Percentiles rank a stretch among this genome's conserved stretches.
These are phyloP conservation scores for Cronartium ribicola DNA, from an alignment of 1,284 basidiomycete species.

Conservation along the genomic window DNA sequence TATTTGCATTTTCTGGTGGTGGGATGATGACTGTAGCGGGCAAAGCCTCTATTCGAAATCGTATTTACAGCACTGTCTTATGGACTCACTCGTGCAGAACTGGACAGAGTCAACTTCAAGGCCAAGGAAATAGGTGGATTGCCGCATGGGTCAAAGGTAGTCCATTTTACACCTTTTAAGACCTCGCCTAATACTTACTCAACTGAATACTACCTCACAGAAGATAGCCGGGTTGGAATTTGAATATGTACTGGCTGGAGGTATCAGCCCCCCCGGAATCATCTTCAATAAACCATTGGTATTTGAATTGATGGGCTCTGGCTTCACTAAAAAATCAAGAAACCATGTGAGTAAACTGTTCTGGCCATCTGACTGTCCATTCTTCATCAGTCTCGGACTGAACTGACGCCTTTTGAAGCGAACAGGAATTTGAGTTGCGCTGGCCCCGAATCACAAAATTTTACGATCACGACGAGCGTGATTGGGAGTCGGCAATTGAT, in stretches of 20 bases:
- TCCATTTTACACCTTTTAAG: neutral
- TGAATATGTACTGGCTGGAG: constrained; percentile 57
- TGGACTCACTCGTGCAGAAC: constrained; percentile 10
- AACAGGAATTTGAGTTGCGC: constrained; percentile 72
- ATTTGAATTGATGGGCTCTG: constrained; percentile 71
- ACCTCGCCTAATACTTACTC: neutral
- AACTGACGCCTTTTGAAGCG: neutral
- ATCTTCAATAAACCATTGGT: constrained; percentile 64
- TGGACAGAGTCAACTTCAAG: constrained; percentile 10
- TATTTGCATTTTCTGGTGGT: constrained; percentile 57
- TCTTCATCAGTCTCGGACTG: neutral
- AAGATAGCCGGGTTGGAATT: constrained; percentile 56
- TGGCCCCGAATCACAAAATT: constrained; percentile 60
- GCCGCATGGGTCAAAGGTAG: neutral
- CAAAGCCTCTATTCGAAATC: constrained; percentile 7
- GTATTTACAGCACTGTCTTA: constrained; percentile 18
- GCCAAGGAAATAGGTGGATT: neutral
- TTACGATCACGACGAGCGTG: constrained; percentile 14
- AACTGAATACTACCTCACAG: constrained; percentile 33
- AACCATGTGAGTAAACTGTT: constrained; percentile 57
- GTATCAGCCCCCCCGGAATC: constrained; percentile 59
- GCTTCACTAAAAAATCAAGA: constrained; percentile 65
- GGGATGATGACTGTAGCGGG: constrained; percentile 51
- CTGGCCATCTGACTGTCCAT: neutral
- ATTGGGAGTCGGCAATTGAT: constrained; percentile 30